These are phyloP conservation scores for Candida stauntonica DNA, from an alignment of 805 yeast species.

Conservation along the genomic window DNA sequence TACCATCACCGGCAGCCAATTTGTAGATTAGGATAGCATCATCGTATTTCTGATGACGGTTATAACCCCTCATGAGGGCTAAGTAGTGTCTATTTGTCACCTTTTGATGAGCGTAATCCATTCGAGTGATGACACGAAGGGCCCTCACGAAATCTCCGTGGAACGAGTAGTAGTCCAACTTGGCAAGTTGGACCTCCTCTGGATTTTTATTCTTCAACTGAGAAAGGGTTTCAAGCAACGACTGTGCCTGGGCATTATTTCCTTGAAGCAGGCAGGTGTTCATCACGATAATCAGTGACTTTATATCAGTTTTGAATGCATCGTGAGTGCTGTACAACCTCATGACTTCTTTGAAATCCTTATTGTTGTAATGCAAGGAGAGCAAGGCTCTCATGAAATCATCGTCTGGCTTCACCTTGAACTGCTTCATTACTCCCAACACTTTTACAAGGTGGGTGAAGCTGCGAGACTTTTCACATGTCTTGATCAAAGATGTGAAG, in stretches of 20 bases:
- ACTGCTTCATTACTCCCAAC: slow-evolving; percentile 11
- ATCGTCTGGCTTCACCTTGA: slow-evolving; percentile 12
- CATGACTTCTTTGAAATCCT: slow-evolving; percentile 13
- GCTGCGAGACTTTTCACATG: slow-evolving; percentile 15
- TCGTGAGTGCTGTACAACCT: slow-evolving; percentile 3
- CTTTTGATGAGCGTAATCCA: slow-evolving; percentile 22
- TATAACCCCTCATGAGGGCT: slow-evolving; percentile 29
- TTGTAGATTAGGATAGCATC: slow-evolving; percentile 28
- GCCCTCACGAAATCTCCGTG: slow-evolving; percentile 27
- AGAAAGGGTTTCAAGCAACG: slow-evolving; percentile 2
- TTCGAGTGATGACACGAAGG: slow-evolving; percentile 26
- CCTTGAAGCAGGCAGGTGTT: slow-evolving; percentile 15
- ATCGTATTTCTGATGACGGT: slow-evolving; percentile 24
- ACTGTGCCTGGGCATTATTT: slow-evolving; percentile 10
- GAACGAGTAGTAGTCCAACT: slow-evolving; percentile 9
- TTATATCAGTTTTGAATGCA: not conserved
- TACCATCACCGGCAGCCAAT: slow-evolving; percentile 23
- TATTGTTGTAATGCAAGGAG: slow-evolving; percentile 10
- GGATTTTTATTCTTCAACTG: not conserved
- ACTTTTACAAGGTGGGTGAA: slow-evolving; percentile 10
- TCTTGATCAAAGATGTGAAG: slow-evolving; percentile 10
- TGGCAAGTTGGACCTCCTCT: slow-evolving; percentile 3
- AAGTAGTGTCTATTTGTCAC: slow-evolving; percentile 28
- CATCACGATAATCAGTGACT: slow-evolving; percentile 13
- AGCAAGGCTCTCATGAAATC: slow-evolving; percentile 15